Evolutionary conservation across 306 rosid genomes (phyloP).

Genomic region (Castanea sativa): DNA sequence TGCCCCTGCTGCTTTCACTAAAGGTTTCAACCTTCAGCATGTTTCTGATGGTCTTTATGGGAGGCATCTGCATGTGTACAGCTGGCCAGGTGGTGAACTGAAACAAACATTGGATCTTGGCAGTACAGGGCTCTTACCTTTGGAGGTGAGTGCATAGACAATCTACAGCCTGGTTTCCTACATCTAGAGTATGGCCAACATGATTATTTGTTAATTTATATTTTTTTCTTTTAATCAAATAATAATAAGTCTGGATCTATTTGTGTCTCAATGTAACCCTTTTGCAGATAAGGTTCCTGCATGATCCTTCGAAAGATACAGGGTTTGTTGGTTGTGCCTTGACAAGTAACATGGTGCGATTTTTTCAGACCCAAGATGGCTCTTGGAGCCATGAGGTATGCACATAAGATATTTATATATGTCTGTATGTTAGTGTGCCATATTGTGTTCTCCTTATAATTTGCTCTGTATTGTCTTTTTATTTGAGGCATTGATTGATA

Average conservation of each 20-base stretch:
- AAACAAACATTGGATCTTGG: slow-evolving; percentile 96
- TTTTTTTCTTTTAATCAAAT: not conserved
- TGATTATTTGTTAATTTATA: not conserved
- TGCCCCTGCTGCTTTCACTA: slow-evolving; percentile 82
- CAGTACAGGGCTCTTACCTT: slow-evolving; percentile 70
- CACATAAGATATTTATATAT: not conserved
- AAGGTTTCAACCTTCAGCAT: slow-evolving; percentile 78
- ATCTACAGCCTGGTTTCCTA: not conserved
- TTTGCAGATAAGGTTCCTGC: slow-evolving; percentile 81
- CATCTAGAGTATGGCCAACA: not conserved
- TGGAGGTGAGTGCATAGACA: slow-evolving; percentile 52
- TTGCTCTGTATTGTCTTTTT: not conserved
- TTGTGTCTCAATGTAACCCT: not conserved
- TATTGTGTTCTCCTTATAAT: not conserved
- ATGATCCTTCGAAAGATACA: slow-evolving; percentile 88
- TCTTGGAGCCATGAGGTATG: slow-evolving; percentile 94
- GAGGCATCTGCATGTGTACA: slow-evolving; percentile 81
- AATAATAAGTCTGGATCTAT: not conserved
- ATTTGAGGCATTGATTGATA: not conserved
- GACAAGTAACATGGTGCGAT: slow-evolving; percentile 84
- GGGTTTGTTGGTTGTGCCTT: slow-evolving; percentile 90
- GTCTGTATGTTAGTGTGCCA: not conserved
- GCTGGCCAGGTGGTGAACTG: slow-evolving; percentile 94
- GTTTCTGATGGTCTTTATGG: slow-evolving; percentile 79
- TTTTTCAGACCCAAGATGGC: slow-evolving; percentile 67